Base-by-base conservation (phyloP, 1,284 basidiomycete species). In the Heterobasidion irregulare region DNA sequence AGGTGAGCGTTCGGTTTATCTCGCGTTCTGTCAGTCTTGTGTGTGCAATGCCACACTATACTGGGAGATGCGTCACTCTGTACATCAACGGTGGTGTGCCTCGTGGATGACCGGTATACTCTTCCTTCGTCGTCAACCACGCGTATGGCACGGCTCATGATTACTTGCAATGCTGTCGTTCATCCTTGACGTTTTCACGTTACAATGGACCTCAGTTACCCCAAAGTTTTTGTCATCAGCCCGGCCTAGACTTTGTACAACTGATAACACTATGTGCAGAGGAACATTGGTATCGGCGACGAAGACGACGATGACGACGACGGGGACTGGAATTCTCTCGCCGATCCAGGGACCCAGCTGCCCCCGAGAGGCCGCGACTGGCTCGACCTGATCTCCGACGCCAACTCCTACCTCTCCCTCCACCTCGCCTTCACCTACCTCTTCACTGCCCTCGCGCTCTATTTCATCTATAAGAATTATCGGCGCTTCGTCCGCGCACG, bases 341-440 rank as follows among this genome's bases (percentile, higher is more conserved):
- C 72, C 47, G 57, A 60, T 12, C 72, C 56, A 34, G 52, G 52
- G 62, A 59, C 47, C 13, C 56, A 72, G 58, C 56, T 72, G 54
- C 66, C 74, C 38, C 35, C 48, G 6, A 61, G 56, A 38, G 66
- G 67, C 18, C 74, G 71, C 38, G 84, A 89, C 66, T 92, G 89
- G 89, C 76, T 89, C 45, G 92, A 93, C 65, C 77, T 94, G 45
- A 83, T 95, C 65, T 86, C 81, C 62, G 90, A 94, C 65, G 89
- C 92, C 18, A 87, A 89, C 67, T 86, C 89, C 0, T 93, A 92
- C 61, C 83, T 93, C 47, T 84, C 87, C 1, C 78, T 93, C 13
- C 95, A 99, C 67, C 83, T 99, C 53, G 67, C 93, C 56, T 96
- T 97, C 75, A 94, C 94, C 2, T 98, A 96, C 71, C 73, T 95